Conservation (phyloP, 2,329 filamentous ascomycete species). For the Colletotrichum falcatum region DNA sequence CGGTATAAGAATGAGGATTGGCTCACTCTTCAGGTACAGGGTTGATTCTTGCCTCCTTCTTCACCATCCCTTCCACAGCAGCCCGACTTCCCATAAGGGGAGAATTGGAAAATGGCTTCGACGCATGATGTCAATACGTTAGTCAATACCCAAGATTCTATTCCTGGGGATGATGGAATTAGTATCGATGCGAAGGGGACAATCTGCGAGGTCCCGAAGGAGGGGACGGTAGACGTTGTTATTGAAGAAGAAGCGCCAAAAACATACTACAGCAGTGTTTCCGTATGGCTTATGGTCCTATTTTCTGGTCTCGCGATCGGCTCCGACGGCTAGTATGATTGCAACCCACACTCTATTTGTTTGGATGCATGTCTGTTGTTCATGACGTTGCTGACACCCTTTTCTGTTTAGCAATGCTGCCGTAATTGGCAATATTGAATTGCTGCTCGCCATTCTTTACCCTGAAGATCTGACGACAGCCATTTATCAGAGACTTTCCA, state of each 20-base stretch:
- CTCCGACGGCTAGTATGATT: constrained; percentile 56
- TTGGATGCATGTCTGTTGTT: constrained; percentile 17
- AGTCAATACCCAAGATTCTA: no score
- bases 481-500: constrained; percentile 64
- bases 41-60: background rate
- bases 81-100: background rate
- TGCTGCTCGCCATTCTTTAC: constrained; percentile 56
- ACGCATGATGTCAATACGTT: background rate
- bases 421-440: constrained; percentile 59
- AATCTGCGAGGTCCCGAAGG: background rate
- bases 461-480: constrained; percentile 55
- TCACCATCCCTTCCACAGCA: background rate
- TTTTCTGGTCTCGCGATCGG: constrained; percentile 60
- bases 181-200: background rate
- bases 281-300: constrained; percentile 57
- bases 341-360: background rate
- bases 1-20: background rate
- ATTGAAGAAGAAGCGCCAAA: constrained; percentile 41
- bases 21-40: background rate
- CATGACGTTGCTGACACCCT: constrained; percentile 5
- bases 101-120: background rate
- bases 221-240: background rate
- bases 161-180: background rate
- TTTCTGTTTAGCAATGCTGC: constrained; percentile 51
- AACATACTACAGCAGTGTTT: constrained; percentile 53